Conservation (phyloP, 495 filamentous ascomycete genomes). For the Xylona heveae region DNA sequence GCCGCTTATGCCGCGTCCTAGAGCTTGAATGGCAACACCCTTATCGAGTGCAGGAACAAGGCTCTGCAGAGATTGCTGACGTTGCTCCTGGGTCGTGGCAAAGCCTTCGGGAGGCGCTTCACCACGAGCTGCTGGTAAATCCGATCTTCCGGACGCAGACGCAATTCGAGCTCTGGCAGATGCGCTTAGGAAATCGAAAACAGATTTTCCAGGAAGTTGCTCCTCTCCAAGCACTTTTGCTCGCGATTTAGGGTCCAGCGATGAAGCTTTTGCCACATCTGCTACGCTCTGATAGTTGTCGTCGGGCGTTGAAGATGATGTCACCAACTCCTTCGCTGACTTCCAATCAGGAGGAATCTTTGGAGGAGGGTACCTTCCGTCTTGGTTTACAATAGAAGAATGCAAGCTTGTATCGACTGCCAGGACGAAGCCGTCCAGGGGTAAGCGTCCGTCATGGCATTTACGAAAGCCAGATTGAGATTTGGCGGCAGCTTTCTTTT, state of each 20-base stretch:
- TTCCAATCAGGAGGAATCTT: constrained; percentile 58
- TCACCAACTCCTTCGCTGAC: constrained; percentile 40
- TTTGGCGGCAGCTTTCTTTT: constrained; percentile 38
- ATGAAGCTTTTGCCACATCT: constrained; percentile 52
- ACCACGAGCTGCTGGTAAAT: constrained; percentile 56
- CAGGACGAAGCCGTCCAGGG: constrained; percentile 69
- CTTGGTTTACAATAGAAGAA: constrained; percentile 25
- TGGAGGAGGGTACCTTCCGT: constrained; percentile 52
- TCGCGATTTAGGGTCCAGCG: constrained; percentile 56
- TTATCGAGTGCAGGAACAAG: constrained; percentile 57
- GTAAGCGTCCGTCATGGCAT: constrained; percentile 76
- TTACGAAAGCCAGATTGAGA: constrained; percentile 38
- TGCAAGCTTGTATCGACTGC: constrained; percentile 28
- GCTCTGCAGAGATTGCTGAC: constrained; percentile 33
- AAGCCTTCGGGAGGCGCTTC: constrained; percentile 49
- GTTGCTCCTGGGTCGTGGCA: constrained; percentile 33
- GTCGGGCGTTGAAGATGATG: constrained; percentile 15
- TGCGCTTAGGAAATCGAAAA: constrained; percentile 84
- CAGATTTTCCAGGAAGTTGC: constrained; percentile 72
- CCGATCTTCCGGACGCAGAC: constrained; percentile 46
- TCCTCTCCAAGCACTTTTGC: constrained; percentile 68
- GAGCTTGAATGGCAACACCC: constrained; percentile 47
- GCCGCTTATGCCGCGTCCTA: constrained; percentile 47
- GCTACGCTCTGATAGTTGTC: constrained; percentile 42
- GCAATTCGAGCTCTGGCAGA: constrained; percentile 59